Evolutionary conservation across 2,329 filamentous ascomycete genomes (phyloP).

Genomic region (Penicillium capsulatum): DNA sequence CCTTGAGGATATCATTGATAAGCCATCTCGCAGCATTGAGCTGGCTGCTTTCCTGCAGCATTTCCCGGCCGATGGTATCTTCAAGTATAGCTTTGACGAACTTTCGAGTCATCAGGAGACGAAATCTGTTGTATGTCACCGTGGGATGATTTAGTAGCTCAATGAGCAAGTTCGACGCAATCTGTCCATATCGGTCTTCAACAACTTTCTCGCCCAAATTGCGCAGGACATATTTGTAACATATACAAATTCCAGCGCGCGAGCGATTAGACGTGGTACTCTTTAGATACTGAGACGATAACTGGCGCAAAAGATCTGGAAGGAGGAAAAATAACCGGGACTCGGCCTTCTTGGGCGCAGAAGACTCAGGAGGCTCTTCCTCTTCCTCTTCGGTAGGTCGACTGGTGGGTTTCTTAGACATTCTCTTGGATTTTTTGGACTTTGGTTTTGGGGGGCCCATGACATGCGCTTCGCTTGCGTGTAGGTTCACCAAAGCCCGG

Average conservation of each 20-base stretch:
- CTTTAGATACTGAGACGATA: slow-evolving; percentile 77
- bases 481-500: slow-evolving; percentile 74
- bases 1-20: slow-evolving; percentile 84
- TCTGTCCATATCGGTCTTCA: slow-evolving; percentile 74
- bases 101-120: slow-evolving; percentile 75
- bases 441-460: slow-evolving; percentile 56
- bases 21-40: slow-evolving; percentile 74
- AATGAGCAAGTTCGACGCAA: slow-evolving; percentile 73
- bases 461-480: slow-evolving; percentile 58
- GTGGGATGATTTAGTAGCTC: slow-evolving; percentile 74
- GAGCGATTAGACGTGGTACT: slow-evolving; percentile 73
- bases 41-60: slow-evolving; percentile 86
- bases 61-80: slow-evolving; percentile 72
- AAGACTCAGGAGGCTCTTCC: slow-evolving; percentile 70
- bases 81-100: slow-evolving; percentile 81
- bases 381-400: slow-evolving; percentile 67
- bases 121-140: slow-evolving; percentile 80
- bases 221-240: slow-evolving; percentile 76
- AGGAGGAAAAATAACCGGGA: slow-evolving; percentile 69
- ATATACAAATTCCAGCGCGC: slow-evolving; percentile 78
- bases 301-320: slow-evolving; percentile 68
- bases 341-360: slow-evolving; percentile 65
- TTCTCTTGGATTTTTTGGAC: slow-evolving; percentile 67
- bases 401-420: slow-evolving; percentile 58
- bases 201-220: slow-evolving; percentile 77